Percentiles rank a stretch among this genome's conserved stretches.
These are phyloP conservation scores for Lachnum nothofagi DNA, from an alignment of 2,329 filamentous ascomycete species.

Conservation along the genomic window DNA sequence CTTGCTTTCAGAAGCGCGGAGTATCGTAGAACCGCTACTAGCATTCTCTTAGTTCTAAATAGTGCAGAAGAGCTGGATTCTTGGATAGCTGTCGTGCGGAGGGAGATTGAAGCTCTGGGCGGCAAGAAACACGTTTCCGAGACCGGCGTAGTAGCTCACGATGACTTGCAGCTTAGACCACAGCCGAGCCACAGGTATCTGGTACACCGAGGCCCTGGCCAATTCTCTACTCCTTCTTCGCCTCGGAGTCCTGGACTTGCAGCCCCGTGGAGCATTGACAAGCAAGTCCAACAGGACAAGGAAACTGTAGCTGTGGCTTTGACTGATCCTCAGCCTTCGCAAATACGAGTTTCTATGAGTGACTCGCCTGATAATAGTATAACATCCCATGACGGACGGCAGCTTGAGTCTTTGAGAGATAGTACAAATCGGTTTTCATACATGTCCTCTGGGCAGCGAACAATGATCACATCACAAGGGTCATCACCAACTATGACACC, in stretches of 20 bases:
- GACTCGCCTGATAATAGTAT: conserved; percentile 54
- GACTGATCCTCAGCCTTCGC: conserved; percentile 4
- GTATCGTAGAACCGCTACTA: conserved; percentile 50
- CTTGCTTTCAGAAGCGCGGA: conserved; percentile 56
- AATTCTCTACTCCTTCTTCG: conserved; percentile 19
- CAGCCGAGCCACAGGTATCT: conserved; percentile 29
- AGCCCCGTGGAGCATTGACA: conserved; percentile 17
- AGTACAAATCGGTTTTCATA: conserved; percentile 54
- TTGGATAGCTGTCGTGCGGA: conserved; percentile 66
- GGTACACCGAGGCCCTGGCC: conserved; percentile 22
- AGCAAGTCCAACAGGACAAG: conserved; percentile 12
- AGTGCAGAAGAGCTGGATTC: conserved; percentile 68
- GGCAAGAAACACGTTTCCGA: conserved; percentile 61
- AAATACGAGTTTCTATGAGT: conserved; percentile 39
- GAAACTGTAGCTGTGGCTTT: conserved; percentile 16
- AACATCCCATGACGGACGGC: conserved; percentile 53
- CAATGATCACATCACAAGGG: conserved; percentile 52
- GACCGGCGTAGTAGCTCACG: conserved; percentile 48
- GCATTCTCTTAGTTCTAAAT: conserved; percentile 68
- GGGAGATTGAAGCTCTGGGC: conserved; percentile 65
- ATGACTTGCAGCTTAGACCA: conserved; percentile 23
- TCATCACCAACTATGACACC: conserved; percentile 57
- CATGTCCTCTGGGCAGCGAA: conserved; percentile 57
- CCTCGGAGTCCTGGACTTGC: conserved; percentile 17
- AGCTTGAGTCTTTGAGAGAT: conserved; percentile 53